A percentile compares a stretch with the other conserved stretches of the same genome.
Conservation (phyloP, 169 alveolate species). For the Plasmodium falciparum region DNA sequence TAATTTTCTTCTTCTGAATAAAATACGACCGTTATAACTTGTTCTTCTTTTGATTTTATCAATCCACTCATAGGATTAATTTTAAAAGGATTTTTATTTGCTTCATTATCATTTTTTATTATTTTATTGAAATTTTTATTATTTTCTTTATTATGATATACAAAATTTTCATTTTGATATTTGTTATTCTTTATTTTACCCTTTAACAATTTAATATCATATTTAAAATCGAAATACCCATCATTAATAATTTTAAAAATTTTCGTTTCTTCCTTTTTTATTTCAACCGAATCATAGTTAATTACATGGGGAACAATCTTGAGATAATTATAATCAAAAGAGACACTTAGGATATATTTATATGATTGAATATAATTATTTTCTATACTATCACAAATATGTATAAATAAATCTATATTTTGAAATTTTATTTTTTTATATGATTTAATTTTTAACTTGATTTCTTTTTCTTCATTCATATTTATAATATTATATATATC, state of each 20-base stretch:
- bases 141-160: not conserved
- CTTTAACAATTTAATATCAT: conserved; percentile 49
- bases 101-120: too few relatives aligned
- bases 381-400: conserved; percentile 38
- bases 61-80: conserved; percentile 49
- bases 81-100: conserved; percentile 27
- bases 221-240: conserved; percentile 66
- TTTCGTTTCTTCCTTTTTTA: conserved; percentile 57
- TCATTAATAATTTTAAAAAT: conserved; percentile 68
- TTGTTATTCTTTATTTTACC: conserved; percentile 44
- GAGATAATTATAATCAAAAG: conserved; percentile 63
- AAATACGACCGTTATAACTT: conserved; percentile 50
- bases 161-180: conserved; percentile 9
- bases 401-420: conserved; percentile 38
- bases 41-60: conserved; percentile 65
- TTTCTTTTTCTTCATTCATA: conserved; percentile 50
- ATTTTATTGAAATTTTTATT: not conserved
- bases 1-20: conserved; percentile 60
- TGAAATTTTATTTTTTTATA: conserved; percentile 43
- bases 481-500: conserved; percentile 25
- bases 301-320: conserved; percentile 41
- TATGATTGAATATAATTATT: conserved; percentile 65
- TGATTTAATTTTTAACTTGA: conserved; percentile 36
- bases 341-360: conserved; percentile 41
- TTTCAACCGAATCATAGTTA: conserved; percentile 54